A percentile compares a stretch with the other conserved stretches of the same genome.
Evolutionary conservation across 2,329 filamentous ascomycete genomes (phyloP).

Genomic region (Xylariaceae sp.): DNA sequence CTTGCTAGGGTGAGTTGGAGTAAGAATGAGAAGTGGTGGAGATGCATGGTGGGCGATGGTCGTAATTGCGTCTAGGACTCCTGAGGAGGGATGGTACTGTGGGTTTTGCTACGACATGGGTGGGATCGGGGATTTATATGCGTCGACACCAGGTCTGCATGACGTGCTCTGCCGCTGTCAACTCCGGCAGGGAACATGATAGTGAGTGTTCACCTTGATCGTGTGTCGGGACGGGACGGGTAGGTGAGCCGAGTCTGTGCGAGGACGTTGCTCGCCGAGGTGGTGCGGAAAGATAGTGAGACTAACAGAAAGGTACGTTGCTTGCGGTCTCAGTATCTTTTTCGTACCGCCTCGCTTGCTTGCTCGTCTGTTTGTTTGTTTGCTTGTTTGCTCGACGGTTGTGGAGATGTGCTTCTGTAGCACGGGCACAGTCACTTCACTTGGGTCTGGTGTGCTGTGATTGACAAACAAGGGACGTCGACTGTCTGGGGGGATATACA

Average conservation of each 20-base stretch:
- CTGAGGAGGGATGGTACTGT: not conserved
- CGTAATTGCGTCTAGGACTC: not conserved
- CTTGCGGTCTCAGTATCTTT: too few species aligned
- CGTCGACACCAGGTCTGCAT: not conserved
- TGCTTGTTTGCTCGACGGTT: not conserved
- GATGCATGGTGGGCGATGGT: not conserved
- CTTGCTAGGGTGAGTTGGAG: not conserved
- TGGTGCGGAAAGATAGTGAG: too few species aligned
- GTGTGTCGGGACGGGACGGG: too few species aligned
- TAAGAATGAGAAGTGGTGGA: not conserved
- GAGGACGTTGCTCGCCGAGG: not conserved
- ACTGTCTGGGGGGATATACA: too few species aligned
- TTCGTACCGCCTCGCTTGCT: not conserved
- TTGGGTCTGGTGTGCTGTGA: not conserved
- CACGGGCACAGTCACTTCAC: not conserved
- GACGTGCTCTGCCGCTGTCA: too few species aligned
- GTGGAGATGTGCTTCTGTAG: not conserved
- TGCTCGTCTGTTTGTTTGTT: not conserved
- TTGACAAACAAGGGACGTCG: not conserved
- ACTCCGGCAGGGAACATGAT: too few species aligned
- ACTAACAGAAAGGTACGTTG: too few species aligned
- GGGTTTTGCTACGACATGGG: not conserved
- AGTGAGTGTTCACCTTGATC: too few species aligned
- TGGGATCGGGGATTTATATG: not conserved
- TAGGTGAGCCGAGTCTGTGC: too few species aligned